Evolutionary conservation across 805 yeast species (phyloP).

Genomic region (Scheffersomyces ergatensis): DNA sequence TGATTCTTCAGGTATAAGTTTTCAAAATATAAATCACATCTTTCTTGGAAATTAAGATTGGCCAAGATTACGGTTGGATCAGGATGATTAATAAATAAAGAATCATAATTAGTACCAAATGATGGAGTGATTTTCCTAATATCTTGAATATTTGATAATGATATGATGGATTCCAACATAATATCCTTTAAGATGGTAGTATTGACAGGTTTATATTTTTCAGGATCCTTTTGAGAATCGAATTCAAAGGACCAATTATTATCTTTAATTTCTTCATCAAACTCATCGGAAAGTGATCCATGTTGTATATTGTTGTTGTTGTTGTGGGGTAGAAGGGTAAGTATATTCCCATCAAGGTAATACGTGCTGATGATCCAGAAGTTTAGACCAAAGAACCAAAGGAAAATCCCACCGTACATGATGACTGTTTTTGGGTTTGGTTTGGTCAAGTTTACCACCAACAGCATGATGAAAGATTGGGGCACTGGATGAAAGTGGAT

Average conservation of each 20-base stretch:
- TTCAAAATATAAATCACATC: conserved; percentile 44
- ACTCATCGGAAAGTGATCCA: background rate
- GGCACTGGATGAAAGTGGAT: too few relatives aligned
- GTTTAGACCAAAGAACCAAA: conserved; percentile 37
- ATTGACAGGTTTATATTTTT: background rate
- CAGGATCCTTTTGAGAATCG: background rate
- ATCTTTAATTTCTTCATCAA: background rate
- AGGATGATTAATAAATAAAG: background rate
- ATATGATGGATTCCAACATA: background rate
- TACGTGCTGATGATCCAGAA: conserved; percentile 17
- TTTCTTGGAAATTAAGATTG: conserved; percentile 2
- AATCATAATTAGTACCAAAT: background rate
- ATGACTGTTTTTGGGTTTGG: too few relatives aligned
- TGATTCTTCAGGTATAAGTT: conserved; percentile 33
- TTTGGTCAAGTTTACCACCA: too few relatives aligned
- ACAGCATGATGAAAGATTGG: too few relatives aligned
- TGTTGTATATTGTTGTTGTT: background rate
- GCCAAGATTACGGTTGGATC: background rate
- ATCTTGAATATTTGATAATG: background rate
- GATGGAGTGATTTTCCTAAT: background rate
- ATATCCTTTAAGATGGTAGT: background rate
- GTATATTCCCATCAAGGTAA: conserved; percentile 16
- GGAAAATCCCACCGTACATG: conserved; percentile 18
- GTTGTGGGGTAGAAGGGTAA: background rate
- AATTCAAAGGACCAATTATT: background rate